Conservation (phyloP, 345 rosid genomes). For the Heritiera fomes region DNA sequence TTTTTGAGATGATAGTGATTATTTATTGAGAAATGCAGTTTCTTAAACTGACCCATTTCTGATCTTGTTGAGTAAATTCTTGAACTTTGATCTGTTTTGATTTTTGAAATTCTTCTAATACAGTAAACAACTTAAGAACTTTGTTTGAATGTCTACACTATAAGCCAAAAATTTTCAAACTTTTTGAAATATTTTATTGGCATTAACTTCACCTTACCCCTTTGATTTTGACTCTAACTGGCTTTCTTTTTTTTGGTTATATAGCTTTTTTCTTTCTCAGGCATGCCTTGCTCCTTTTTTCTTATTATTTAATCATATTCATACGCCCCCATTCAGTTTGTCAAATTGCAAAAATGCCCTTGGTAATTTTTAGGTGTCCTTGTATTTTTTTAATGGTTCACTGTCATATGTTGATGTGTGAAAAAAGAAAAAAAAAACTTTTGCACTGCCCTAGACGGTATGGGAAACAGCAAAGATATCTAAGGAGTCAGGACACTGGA, state of each 20-base stretch:
- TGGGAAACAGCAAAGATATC: not conserved
- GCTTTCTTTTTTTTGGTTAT: too few species aligned
- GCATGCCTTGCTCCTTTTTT: not conserved
- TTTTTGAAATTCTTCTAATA: conserved; percentile 9
- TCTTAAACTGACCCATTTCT: conserved; percentile 6
- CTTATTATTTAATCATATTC: not conserved
- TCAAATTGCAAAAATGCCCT: not conserved
- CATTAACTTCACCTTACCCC: not conserved
- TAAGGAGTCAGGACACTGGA: not conserved
- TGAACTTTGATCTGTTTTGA: conserved; percentile 12
- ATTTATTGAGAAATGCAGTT: not conserved
- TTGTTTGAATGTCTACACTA: conserved; percentile 22
- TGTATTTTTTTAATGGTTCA: not conserved
- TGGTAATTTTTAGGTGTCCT: not conserved
- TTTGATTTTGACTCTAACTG: not conserved
- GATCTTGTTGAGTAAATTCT: conserved; percentile 1
- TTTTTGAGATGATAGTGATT: not conserved
- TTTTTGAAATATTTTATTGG: not conserved
- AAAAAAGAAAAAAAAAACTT: conserved; percentile 16
- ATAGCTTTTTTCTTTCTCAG: not conserved
- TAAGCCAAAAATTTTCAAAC: conserved; percentile 11
- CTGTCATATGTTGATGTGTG: conserved; percentile 3
- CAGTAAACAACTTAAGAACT: not conserved
- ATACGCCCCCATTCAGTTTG: not conserved
- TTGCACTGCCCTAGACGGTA: conserved; percentile 33